phyloP scores from a whole-genome alignment of 106 monocot genomes.

The Xerophyta viscosa region DNA sequence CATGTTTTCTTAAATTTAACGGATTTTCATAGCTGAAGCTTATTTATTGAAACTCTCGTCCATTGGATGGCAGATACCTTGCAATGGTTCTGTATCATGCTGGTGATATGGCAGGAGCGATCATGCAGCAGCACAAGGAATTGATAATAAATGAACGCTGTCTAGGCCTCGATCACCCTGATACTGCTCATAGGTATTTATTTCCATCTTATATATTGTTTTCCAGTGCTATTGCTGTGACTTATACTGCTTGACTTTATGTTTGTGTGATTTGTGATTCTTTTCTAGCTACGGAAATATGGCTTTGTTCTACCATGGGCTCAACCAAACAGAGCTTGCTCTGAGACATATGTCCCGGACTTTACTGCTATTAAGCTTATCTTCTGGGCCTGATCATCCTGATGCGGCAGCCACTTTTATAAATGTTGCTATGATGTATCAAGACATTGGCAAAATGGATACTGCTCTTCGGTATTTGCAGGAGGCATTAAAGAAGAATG shows the following conservation, averaged over 20 bases:
- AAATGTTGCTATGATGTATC: slow-evolving; percentile 98
- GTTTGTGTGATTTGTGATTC: too few relatives aligned
- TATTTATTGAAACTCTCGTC: too few relatives aligned
- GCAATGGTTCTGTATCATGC: slow-evolving; percentile 97
- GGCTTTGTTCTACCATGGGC: slow-evolving; percentile 95
- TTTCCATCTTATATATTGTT: neutral
- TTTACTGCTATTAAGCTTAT: slow-evolving; percentile 63
- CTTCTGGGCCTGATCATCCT: slow-evolving; percentile 88
- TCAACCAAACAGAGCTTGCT: slow-evolving; percentile 89
- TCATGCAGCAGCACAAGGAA: slow-evolving; percentile 95
- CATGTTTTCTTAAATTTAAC: too few relatives aligned
- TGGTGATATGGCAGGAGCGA: slow-evolving; percentile 88
- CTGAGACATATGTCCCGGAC: slow-evolving; percentile 84
- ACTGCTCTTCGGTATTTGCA: slow-evolving; percentile 87
- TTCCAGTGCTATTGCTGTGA: too few relatives aligned
- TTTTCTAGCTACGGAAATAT: slow-evolving; percentile 86
- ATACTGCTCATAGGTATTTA: slow-evolving; percentile 69
- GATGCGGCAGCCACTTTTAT: slow-evolving; percentile 95
- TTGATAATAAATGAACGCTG: slow-evolving; percentile 97
- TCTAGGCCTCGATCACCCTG: slow-evolving; percentile 95
- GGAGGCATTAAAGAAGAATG: slow-evolving; percentile 89
- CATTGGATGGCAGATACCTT: too few relatives aligned
- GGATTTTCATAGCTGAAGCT: too few relatives aligned
- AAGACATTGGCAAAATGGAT: slow-evolving; percentile 89
- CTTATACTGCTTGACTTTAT: too few relatives aligned